phyloP scores from a whole-genome alignment of 108 stramenopile genomes.

The Cyclotella kingstonii region DNA sequence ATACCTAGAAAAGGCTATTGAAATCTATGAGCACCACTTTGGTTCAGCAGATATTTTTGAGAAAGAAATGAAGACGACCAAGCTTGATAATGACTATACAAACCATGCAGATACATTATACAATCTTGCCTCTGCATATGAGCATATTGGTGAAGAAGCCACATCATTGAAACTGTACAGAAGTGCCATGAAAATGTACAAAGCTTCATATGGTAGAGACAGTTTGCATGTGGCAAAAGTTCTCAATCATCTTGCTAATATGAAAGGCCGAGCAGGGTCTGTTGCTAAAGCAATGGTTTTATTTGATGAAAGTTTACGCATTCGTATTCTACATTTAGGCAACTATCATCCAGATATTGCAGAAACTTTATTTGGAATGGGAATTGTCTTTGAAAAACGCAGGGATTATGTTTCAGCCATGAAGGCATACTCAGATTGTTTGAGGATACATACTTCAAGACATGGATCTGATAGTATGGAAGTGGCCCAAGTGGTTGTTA shows the following conservation, averaged over 20 bases:
- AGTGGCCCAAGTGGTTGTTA: constrained; percentile 45
- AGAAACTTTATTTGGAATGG: constrained; percentile 48
- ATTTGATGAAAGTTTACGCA: constrained; percentile 48
- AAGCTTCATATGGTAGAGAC: constrained; percentile 35
- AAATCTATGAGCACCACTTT: constrained; percentile 30
- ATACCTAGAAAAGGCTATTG: constrained; percentile 17
- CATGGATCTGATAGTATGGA: constrained; percentile 46
- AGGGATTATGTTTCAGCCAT: constrained; percentile 42
- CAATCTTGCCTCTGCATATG: constrained; percentile 31
- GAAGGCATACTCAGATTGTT: constrained; percentile 45
- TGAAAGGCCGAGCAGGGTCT: constrained; percentile 41
- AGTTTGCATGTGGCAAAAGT: constrained; percentile 40
- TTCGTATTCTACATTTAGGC: constrained; percentile 43
- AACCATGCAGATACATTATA: constrained; percentile 38
- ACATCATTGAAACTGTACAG: constrained; percentile 36
- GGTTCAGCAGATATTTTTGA: constrained; percentile 28
- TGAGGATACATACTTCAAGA: constrained; percentile 38
- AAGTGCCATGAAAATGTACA: constrained; percentile 38
- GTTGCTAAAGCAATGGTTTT: constrained; percentile 49
- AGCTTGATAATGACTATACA: constrained; percentile 21
- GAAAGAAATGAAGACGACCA: constrained; percentile 33
- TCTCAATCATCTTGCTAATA: constrained; percentile 38
- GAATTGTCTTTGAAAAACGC: constrained; percentile 42
- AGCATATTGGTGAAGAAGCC: constrained; percentile 28
- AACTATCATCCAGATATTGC: constrained; percentile 49